Base-by-base conservation (phyloP, 1,139 yeast species). In the Geotrichum carabidarum region DNA sequence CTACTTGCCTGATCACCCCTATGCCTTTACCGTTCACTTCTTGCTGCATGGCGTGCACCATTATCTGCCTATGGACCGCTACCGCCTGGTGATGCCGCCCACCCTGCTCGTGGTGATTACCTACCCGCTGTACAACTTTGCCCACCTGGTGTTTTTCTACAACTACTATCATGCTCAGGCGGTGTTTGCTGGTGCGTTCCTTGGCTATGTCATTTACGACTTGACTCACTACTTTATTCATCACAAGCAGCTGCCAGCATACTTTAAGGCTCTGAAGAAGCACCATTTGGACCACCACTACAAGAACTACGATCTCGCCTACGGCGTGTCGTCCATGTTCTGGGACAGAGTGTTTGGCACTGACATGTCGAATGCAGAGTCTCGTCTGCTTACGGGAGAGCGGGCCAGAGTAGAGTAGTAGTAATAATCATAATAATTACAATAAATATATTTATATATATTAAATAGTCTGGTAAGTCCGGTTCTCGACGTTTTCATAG, bases 221-320 rank as follows among this genome's bases (percentile, higher is more conserved):
- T 79, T 86, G 62, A 86, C 95, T 30, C 99, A 93, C 73, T 85
- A 84, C 71, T 82, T 88, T 64, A 75, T 93, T 68, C 99, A 93
- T 69, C 99, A 93, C 73, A 80, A 86, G 41, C 78, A 77, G 63
- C 77, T 93, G 65, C 99, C 99, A 22, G 66, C 74, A 47, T 86
- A 76, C 68, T 74, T 88, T 71, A 91, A 88, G 68, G 82, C 80
- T 42, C 74, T 89, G 66, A 93, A 93, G 74, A 87, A 86, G 52
- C 84, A 88, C 68, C 99, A 93, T 71, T 79, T 93, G 71, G 99
- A 91, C 70, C 99, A 93, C 71, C 99, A 93, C 69, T 93, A 93
- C 77, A 91, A 91, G 75, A 91, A 94, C 71, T 94, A 88, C 71
- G 96, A 93, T 71, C 74, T 90, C 66, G 99, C 98, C 1, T 93